Percentiles rank a stretch among this genome's conserved stretches.
phyloP scores from a whole-genome alignment of 495 filamentous ascomycete genomes.

The Monascus purpureus region DNA sequence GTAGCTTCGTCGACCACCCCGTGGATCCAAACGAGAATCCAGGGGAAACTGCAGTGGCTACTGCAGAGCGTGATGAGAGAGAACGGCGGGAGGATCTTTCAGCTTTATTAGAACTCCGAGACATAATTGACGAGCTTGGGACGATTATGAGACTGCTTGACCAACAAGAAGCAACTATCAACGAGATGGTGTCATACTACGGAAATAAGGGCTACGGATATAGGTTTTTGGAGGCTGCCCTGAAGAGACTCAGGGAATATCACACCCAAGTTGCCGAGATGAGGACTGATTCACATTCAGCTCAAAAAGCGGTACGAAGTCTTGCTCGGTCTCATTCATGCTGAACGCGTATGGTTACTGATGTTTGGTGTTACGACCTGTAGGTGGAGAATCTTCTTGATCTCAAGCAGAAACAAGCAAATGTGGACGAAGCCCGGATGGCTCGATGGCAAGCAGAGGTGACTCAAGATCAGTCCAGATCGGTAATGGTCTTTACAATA shows the following conservation, averaged over 20 bases:
- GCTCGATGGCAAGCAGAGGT: slow-evolving; percentile 50
- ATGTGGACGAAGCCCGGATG: slow-evolving; percentile 52
- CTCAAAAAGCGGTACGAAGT: slow-evolving; percentile 24
- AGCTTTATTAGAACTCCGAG: slow-evolving; percentile 47
- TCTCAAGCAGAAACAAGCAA: slow-evolving; percentile 55
- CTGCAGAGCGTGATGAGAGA: slow-evolving; percentile 30
- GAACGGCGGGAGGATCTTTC: slow-evolving; percentile 53
- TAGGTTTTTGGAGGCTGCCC: slow-evolving; percentile 35
- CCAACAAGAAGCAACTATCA: slow-evolving; percentile 37
- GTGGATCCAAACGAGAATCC: slow-evolving; percentile 34
- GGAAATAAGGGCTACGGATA: slow-evolving; percentile 17
- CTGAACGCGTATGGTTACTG: slow-evolving; percentile 21
- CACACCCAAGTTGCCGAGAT: slow-evolving; percentile 42
- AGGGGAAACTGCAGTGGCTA: slow-evolving; percentile 27
- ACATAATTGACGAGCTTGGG: slow-evolving; percentile 52
- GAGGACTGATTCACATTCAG: slow-evolving; percentile 32
- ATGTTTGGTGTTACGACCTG: background rate
- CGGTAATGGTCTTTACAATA: slow-evolving; percentile 56
- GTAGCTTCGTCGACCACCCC: slow-evolving; percentile 27
- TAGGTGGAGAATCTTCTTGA: slow-evolving; percentile 53
- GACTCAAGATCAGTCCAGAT: slow-evolving; percentile 45
- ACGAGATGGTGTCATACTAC: slow-evolving; percentile 33
- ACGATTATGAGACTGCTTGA: slow-evolving; percentile 45
- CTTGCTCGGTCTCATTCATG: background rate
- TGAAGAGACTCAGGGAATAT: slow-evolving; percentile 41